phyloP scores from a whole-genome alignment of 495 filamentous ascomycete species.

The Xylaria scruposa region DNA sequence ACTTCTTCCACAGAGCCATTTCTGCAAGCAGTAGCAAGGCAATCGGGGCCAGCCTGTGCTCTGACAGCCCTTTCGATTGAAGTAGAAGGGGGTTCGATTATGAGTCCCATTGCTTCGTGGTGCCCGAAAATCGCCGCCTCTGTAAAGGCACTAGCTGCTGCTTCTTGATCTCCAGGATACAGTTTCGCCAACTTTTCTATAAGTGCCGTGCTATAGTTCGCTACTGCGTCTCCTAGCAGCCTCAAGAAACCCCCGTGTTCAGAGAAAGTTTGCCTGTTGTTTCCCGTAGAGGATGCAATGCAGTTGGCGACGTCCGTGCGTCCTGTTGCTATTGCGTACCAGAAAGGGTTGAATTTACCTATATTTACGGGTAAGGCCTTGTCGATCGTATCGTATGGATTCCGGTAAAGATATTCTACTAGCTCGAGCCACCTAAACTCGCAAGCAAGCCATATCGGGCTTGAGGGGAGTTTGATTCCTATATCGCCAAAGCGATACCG shows the following conservation, averaged over 20 bases:
- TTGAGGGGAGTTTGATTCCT: not conserved
- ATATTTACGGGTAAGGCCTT: not conserved
- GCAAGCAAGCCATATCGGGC: conserved; percentile 15
- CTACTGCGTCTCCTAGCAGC: not conserved
- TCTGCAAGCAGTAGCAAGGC: not conserved
- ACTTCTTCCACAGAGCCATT: not conserved
- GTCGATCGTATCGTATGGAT: not conserved
- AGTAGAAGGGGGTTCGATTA: not conserved
- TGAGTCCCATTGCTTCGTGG: not conserved
- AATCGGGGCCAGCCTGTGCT: not conserved
- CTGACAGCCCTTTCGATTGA: not conserved
- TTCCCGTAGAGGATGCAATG: not conserved
- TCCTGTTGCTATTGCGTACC: not conserved
- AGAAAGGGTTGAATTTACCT: not conserved
- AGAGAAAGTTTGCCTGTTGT: not conserved
- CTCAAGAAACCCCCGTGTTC: not conserved
- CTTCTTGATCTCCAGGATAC: not conserved
- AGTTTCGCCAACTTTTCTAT: not conserved
- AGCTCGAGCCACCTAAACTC: not conserved
- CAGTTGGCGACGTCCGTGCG: not conserved
- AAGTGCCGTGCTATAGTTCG: not conserved
- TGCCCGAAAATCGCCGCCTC: not conserved
- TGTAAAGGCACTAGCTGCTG: not conserved
- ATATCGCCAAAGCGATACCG: no score
- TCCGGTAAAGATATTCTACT: conserved; percentile 4